These are phyloP conservation scores for Alnus glutinosa DNA, from an alignment of 306 rosid species.

Conservation along the genomic window DNA sequence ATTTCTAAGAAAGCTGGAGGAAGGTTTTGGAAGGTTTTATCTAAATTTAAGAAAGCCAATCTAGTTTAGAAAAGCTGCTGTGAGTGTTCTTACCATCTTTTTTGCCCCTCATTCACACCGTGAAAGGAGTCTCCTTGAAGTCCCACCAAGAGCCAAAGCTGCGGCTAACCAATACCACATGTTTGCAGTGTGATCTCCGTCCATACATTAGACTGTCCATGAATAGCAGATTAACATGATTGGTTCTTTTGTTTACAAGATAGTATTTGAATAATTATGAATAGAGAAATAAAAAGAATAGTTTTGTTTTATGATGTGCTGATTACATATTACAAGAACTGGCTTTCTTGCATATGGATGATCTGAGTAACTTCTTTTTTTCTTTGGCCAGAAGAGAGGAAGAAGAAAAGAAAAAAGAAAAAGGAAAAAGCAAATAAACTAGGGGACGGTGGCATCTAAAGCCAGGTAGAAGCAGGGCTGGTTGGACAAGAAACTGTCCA, in stretches of 20 bases:
- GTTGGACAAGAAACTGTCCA: not conserved
- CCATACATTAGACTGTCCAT: constrained; percentile 14
- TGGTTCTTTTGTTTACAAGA: not conserved
- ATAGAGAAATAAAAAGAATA: not conserved
- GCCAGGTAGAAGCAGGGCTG: not conserved
- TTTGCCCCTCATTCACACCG: not conserved
- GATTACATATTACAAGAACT: not conserved
- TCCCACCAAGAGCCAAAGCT: constrained; percentile 21
- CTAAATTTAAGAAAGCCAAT: too few relatives aligned
- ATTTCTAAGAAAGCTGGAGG: too few relatives aligned
- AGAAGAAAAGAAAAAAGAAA: not conserved
- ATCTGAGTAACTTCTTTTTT: not conserved
- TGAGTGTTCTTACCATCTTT: not conserved
- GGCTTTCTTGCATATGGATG: not conserved
- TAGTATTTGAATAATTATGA: not conserved
- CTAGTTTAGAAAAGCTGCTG: too few relatives aligned
- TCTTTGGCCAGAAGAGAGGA: constrained; percentile 10
- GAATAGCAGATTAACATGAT: constrained; percentile 12
- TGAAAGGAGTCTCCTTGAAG: constrained; percentile 19
- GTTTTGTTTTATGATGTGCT: constrained; percentile 1
- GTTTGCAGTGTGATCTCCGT: not conserved
- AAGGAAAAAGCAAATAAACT: constrained; percentile 1
- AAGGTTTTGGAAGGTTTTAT: too few relatives aligned
- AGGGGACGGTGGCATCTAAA: constrained; percentile 5
- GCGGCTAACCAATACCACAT: constrained; percentile 27